Base-by-base conservation (phyloP, 2,329 filamentous ascomycete genomes). In the Phialophora macrospora region DNA sequence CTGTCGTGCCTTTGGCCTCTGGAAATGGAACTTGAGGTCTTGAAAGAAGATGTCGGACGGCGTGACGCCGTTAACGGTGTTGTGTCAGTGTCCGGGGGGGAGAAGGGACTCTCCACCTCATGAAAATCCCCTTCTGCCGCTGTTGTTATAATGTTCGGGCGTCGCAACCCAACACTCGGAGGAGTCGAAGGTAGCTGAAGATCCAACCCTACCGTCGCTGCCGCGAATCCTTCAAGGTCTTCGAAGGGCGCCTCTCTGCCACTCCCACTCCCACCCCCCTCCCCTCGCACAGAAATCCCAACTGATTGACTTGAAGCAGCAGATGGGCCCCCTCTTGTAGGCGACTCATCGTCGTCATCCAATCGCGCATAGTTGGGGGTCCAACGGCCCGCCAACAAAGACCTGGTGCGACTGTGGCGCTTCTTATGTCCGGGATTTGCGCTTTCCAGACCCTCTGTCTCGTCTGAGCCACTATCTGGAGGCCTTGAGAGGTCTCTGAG, bases 401-500 rank as follows among this genome's bases (percentile, higher is more conserved):
- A 75, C 69, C 82, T 76, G 74, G 81, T 76, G 70, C 81, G 77
- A 72, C 81, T 65, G 67, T 71, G 66, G 48, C 68, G 44, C 54
- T 69, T 46, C 52, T 48, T 64, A 49, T 70, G 70, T 24, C 71
- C 68, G 52, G 68, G 57, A 62, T 54, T 71, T 59, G 74, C 75
- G 58, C 71, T 72, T 64, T 73, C 64, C 64, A 73, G 73, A 66
- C 70, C 71, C 68, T 51, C 66, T 56, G 73, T 70, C 30, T 77
- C 70, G 67, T 68, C 62, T 55, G 73, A 71, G 55, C 65, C 67
- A 28, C 66, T 70, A 62, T 76, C 76, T 38, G 76, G 76, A 28
- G 76, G 75, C 65, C 77, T 76, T 12, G 80, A 80, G 41, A 91
- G 80, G 72, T 89, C 85, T 77, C 88, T 88, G 65, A 94, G 81